Evolutionary conservation across 371 early-diverging fungal genomes (phyloP).

Genomic region (Mucor mucedo): DNA sequence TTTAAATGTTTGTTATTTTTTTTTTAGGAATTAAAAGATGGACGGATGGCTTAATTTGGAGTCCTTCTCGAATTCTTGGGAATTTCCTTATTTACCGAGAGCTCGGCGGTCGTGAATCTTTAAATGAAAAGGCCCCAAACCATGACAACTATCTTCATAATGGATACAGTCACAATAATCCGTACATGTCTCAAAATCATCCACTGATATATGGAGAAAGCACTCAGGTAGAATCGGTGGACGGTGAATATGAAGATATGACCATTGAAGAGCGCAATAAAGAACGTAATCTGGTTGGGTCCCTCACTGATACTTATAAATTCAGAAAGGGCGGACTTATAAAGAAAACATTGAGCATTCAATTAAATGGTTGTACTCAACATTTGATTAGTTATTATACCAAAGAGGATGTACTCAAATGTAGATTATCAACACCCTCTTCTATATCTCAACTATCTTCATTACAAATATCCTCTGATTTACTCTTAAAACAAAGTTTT

Average conservation of each 20-base stretch:
- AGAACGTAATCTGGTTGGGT: constrained; percentile 66
- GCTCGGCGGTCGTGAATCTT: constrained; percentile 57
- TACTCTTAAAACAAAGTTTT: constrained; percentile 61
- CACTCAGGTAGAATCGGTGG: neutral
- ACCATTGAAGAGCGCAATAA: constrained; percentile 47
- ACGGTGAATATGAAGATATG: constrained; percentile 18
- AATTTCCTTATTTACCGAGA: constrained; percentile 82
- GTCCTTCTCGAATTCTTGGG: constrained; percentile 81
- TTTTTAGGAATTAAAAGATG: constrained; percentile 80
- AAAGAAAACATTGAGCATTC: constrained; percentile 85
- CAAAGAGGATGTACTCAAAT: constrained; percentile 68
- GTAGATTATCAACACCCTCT: constrained; percentile 58
- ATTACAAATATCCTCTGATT: constrained; percentile 57
- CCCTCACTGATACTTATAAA: constrained; percentile 64
- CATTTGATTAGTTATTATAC: constrained; percentile 88
- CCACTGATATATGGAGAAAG: neutral
- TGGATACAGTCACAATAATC: neutral
- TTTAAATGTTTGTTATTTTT: neutral
- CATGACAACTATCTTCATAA: neutral
- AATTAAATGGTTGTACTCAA: constrained; percentile 73
- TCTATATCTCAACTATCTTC: constrained; percentile 51
- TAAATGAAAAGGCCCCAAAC: neutral
- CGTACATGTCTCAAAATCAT: neutral
- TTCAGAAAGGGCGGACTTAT: constrained; percentile 81
- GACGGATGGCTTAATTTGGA: constrained; percentile 90